Evolutionary conservation across 495 filamentous ascomycete species (phyloP), one percentile per base, ranked within the genome.

Genomic region (Penicillium goetzii): DNA sequence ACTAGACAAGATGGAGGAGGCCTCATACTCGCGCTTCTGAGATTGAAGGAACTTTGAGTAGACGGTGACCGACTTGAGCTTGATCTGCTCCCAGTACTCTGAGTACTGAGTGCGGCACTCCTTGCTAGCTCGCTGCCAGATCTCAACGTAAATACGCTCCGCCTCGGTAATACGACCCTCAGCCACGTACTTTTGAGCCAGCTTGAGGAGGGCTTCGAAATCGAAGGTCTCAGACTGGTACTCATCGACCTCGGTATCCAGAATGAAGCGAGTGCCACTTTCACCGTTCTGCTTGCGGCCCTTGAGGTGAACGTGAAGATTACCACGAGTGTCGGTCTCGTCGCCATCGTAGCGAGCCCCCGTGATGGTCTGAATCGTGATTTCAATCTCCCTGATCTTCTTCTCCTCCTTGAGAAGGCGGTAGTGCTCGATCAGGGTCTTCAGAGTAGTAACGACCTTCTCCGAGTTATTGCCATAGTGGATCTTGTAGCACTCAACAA

Each of bases 401-500:
- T 64, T 60, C 61, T 69, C 67, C 36, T 72, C 63, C 56, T 69
- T 67, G 17, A 73, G 74, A 38, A 68, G 32, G 34, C 66, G 64
- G 52, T 76, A 77, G 62, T 79, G 76, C 60, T 74, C 71, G n/a
- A 69, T 61, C 15, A 79, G 64, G 45, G 71, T 61, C 33, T 66
- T 71, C 17, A 73, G 41, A 3, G 71, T 73, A 6, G 58, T 64
- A 14, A 72, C 64, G 14, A 74, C 71, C 47, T 73, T 70, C 57
- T 76, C 75, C 25, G 73, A 74, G 9, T 51, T 71, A 4, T 61
- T 60, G 4, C 75, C 75, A 38, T 79, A 79, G 61, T 76, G 72
- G 9, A 71, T 55, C 63, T 74, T 72, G 64, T 76, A 79, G 67
- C 69, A 69, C 61, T 79, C 76, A 5, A 79, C 64, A 4, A 79